Evolutionary conservation across 2,329 filamentous ascomycete genomes (phyloP).

Genomic region (Sporothrix globosa): DNA sequence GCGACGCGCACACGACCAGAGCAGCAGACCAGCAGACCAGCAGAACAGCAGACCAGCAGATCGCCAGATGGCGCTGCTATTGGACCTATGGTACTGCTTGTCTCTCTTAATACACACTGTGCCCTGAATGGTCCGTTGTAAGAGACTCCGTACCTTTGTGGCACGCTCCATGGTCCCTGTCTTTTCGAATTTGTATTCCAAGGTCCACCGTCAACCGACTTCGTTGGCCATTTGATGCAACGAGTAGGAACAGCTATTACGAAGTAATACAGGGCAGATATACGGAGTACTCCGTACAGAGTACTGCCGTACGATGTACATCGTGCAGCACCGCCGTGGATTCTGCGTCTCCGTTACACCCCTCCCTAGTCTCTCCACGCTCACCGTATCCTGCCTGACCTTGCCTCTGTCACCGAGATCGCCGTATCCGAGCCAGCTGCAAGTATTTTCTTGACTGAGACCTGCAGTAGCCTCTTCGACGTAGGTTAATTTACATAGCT

Average conservation of each 20-base stretch:
- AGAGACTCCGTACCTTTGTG: neutral
- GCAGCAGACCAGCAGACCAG: too few relatives aligned
- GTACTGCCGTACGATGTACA: neutral
- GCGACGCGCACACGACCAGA: neutral
- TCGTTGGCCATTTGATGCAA: neutral
- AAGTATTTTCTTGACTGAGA: conserved; percentile 10
- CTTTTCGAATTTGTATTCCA: neutral
- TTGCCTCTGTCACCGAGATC: conserved; percentile 8
- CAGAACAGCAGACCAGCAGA: too few relatives aligned
- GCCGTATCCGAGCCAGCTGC: neutral
- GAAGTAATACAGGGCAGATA: too few relatives aligned
- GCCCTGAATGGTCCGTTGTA: too few relatives aligned
- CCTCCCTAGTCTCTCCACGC: conserved; percentile 1
- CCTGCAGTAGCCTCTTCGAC: neutral
- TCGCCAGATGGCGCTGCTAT: too few relatives aligned
- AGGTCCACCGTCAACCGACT: neutral
- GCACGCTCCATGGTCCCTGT: conserved; percentile 13
- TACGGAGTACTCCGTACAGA: neutral
- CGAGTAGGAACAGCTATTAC: neutral
- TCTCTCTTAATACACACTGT: too few relatives aligned
- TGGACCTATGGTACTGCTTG: too few relatives aligned
- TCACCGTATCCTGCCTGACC: conserved; percentile 11
- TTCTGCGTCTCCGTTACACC: conserved; percentile 9
- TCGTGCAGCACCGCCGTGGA: neutral
- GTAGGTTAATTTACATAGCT: neutral